A percentile compares a stretch with the other conserved stretches of the same genome.
Conservation (phyloP, 768 basidiomycete species). For the Saitozyma sp. region DNA sequence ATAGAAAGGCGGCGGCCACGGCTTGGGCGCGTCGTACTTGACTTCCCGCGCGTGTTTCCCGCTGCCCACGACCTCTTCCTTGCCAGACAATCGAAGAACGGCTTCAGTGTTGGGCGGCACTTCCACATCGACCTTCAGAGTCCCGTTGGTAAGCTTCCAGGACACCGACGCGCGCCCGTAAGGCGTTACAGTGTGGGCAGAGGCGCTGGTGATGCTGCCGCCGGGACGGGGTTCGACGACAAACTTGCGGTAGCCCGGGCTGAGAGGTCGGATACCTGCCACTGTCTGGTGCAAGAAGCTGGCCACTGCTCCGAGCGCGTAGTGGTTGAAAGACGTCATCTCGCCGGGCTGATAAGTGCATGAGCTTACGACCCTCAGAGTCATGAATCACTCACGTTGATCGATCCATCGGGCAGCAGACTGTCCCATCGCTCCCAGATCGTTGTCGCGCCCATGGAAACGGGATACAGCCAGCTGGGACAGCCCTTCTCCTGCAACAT, state of each 20-base stretch:
- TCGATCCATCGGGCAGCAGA: constrained; percentile 31
- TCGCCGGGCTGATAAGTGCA: constrained; percentile 21
- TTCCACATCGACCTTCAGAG: constrained; percentile 17
- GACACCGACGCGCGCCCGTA: constrained; percentile 19
- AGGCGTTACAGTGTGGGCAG: constrained; percentile 13
- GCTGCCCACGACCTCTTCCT: not conserved
- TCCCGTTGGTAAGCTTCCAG: constrained; percentile 22
- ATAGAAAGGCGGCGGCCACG: too few relatives aligned
- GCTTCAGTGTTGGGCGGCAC: constrained; percentile 37
- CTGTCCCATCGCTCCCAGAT: constrained; percentile 46
- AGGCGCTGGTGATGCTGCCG: constrained; percentile 19
- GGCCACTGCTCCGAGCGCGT: constrained; percentile 39
- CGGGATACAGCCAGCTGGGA: constrained; percentile 39
- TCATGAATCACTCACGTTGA: constrained; percentile 14
- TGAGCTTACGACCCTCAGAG: too few relatives aligned
- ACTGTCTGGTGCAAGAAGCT: constrained; percentile 28
- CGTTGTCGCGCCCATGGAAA: constrained; percentile 33
- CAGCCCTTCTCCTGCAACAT: constrained; percentile 44
- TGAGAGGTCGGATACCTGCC: constrained; percentile 25
- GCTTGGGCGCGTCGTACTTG: not conserved
- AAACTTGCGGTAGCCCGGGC: constrained; percentile 29
- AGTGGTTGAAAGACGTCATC: constrained; percentile 46
- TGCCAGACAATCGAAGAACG: too few relatives aligned
- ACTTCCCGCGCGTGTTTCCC: not conserved
- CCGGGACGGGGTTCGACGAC: constrained; percentile 31